A percentile compares a stretch with the other conserved stretches of the same genome.
phyloP scores from a whole-genome alignment of 305 asterid species.

The Fraxinus floribunda region DNA sequence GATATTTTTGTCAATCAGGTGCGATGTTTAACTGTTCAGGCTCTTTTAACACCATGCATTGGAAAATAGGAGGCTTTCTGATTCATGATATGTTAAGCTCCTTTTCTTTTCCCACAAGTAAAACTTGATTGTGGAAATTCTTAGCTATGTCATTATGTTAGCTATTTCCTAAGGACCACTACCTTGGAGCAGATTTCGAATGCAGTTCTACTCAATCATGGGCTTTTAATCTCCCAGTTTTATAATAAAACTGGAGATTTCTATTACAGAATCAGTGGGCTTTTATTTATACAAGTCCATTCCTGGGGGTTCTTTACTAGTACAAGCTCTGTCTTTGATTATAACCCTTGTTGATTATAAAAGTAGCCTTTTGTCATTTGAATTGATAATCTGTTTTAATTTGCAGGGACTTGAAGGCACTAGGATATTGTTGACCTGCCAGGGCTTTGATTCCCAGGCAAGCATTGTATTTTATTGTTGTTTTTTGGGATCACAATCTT shows the following conservation, averaged over 20 bases:
- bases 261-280: conserved; percentile 6
- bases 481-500: conserved; percentile 10
- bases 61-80: conserved; percentile 5
- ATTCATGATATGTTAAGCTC: conserved; percentile 8
- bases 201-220: not conserved
- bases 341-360: conserved; percentile 1
- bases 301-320: not conserved
- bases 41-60: conserved; percentile 2
- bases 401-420: conserved; percentile 75
- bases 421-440: conserved; percentile 68
- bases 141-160: conserved; percentile 12
- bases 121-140: not conserved
- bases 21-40: conserved; percentile 20
- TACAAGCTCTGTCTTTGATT: not conserved
- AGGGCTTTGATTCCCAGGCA: conserved; percentile 72
- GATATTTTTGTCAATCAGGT: conserved; percentile 83
- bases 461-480: conserved; percentile 23
- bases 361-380: not conserved
- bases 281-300: not conserved
- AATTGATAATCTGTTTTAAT: conserved; percentile 19
- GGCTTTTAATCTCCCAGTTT: not conserved
- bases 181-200: conserved; percentile 2
- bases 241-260: conserved; percentile 13
- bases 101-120: conserved; percentile 12
- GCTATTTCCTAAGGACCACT: conserved; percentile 7